Base-by-base conservation (phyloP, 352 stramenopile species). In the Phytopythium helicoides region DNA sequence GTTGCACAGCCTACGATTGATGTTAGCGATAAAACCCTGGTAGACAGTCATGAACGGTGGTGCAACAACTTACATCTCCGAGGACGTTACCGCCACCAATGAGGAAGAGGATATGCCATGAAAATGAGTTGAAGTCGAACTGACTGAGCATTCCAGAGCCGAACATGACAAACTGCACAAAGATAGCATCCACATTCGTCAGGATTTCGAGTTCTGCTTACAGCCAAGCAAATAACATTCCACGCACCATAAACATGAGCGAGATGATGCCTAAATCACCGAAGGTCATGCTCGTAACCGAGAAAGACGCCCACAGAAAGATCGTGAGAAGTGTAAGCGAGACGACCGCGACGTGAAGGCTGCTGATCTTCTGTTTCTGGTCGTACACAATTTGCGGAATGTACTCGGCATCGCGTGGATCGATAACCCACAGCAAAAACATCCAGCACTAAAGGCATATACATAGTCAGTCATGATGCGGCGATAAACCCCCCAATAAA, bases 91-190 rank as follows among this genome's bases (percentile, higher is more conserved):
- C 87, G 26, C 90, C 90, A 9, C 89, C 90, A 26, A 97, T 95
- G 18, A 97, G 60, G 56, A 97, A 97, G 12, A 97, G 68, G 52
- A 95, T 97, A 59, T 97, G 90, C 90, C 90, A 97, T 15, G 87
- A 96, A 53, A 97, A 96, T 42, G 84, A 96, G 57, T 97, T 97
- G 57, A 97, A 96, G 65, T 97, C 90, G 26, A 97, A 94, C 65
- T 97, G 81, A 40, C 82, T 95, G 8, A 96, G 69, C 71, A 94
- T 94, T 22, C 86, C 87, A 6, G 80, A 87, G 38, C 86, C 86
- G 59, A 96, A 95, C 80, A 95, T 89, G 39, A 89, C 70, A 42
- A 89, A 88, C 84, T 94, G 54, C 8, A 18, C 25, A 2, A 37
- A 39, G 34, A 10, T 19, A 25, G 4, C 3, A 23, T 22, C 1